A percentile compares a stretch with the other conserved stretches of the same genome.
Evolutionary conservation across 768 basidiomycete genomes (phyloP).

Genomic region (Naganishia antarctica): DNA sequence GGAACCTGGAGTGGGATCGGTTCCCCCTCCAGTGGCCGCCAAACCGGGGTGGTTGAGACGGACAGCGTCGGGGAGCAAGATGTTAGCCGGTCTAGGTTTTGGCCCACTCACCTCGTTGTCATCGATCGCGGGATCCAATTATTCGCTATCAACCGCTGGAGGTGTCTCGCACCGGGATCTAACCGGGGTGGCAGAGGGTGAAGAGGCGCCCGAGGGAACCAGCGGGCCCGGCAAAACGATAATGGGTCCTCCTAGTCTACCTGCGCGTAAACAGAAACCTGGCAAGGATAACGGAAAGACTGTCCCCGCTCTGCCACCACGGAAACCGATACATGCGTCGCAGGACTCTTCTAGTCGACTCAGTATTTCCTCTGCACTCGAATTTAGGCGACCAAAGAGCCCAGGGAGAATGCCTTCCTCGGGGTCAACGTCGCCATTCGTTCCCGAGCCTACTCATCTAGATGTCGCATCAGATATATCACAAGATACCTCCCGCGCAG

Average conservation of each 20-base stretch:
- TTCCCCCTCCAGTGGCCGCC: conserved; percentile 18
- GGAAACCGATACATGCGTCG: background rate
- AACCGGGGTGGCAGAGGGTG: conserved; percentile 4
- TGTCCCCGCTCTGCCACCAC: conserved; percentile 5
- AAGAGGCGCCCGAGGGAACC: background rate
- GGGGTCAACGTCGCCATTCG: background rate
- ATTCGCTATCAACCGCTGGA: background rate
- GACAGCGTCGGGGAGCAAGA: conserved; percentile 25
- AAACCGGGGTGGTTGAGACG: conserved; percentile 29
- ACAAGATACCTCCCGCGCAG: background rate
- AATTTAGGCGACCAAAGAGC: conserved; percentile 17
- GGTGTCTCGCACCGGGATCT: background rate
- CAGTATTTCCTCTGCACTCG: conserved; percentile 8
- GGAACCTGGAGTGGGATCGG: background rate
- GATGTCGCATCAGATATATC: background rate
- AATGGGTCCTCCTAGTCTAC: conserved; percentile 14
- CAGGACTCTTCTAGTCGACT: conserved; percentile 5
- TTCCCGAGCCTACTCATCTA: background rate
- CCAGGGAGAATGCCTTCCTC: background rate
- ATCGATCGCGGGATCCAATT: background rate
- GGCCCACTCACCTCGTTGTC: background rate
- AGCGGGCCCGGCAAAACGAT: background rate
- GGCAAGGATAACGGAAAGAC: background rate
- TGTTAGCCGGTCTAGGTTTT: conserved; percentile 18
- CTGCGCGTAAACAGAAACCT: conserved; percentile 3